phyloP scores from a whole-genome alignment of 495 filamentous ascomycete genomes.

The Xylaria scruposa region DNA sequence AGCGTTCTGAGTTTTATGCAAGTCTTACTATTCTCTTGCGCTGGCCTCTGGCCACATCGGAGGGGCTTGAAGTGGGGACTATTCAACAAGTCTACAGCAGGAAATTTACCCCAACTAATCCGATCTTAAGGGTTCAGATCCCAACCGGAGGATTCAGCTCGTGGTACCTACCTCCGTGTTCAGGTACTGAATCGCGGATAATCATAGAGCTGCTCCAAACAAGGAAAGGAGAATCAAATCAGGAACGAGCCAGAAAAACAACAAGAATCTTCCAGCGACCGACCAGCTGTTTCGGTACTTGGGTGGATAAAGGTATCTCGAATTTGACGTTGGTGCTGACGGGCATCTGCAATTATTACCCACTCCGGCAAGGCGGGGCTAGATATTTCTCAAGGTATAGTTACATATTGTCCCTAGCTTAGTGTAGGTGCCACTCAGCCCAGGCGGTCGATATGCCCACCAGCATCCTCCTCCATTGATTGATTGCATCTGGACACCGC shows the following conservation, averaged over 20 bases:
- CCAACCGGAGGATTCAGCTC: not conserved
- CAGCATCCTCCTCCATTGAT: conserved; percentile 14
- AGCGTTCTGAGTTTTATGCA: conserved; percentile 14
- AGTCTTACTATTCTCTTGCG: conserved; percentile 16
- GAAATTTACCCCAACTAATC: conserved; percentile 29
- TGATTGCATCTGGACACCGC: conserved; percentile 19
- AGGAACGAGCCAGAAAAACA: not conserved
- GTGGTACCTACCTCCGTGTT: not conserved
- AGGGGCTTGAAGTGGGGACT: conserved; percentile 15
- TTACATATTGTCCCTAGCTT: not conserved
- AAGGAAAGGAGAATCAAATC: not conserved
- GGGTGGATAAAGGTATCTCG: not conserved
- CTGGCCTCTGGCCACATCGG: conserved; percentile 12
- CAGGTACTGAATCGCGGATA: not conserved
- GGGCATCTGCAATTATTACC: conserved; percentile 12
- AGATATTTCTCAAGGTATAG: not conserved
- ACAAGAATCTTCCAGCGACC: not conserved
- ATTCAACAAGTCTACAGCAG: conserved; percentile 27
- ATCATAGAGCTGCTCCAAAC: not conserved
- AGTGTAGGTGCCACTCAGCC: not conserved
- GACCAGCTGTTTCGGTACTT: not conserved
- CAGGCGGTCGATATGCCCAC: conserved; percentile 2
- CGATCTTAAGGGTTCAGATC: conserved; percentile 16
- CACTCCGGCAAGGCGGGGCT: conserved; percentile 18
- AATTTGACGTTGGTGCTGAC: conserved; percentile 11